phyloP scores from a whole-genome alignment of 768 basidiomycete genomes.

The Macrolepiota fuliginosa region DNA sequence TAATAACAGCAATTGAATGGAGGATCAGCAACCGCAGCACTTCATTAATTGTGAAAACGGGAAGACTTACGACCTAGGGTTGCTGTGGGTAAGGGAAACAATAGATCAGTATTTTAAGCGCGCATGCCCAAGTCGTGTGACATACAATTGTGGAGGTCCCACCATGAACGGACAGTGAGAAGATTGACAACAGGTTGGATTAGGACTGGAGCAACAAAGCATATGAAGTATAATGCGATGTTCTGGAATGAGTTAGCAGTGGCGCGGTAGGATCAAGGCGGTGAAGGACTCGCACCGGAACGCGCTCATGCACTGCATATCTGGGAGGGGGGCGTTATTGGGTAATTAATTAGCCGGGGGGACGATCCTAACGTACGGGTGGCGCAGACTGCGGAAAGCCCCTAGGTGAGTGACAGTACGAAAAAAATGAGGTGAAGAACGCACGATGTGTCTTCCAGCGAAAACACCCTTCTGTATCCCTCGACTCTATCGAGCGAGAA shows the following conservation, averaged over 20 bases:
- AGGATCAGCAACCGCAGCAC: conserved; percentile 9
- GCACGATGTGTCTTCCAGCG: conserved; percentile 72
- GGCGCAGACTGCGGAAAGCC: conserved; percentile 29
- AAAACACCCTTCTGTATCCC: conserved; percentile 78
- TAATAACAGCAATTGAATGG: conserved; percentile 21
- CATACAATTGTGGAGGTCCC: conserved; percentile 80
- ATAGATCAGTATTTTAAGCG: not conserved
- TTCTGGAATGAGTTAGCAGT: conserved; percentile 28
- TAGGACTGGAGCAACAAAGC: conserved; percentile 62
- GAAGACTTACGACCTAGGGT: conserved; percentile 38
- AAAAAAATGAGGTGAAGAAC: conserved; percentile 22
- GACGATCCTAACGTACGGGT: conserved; percentile 32
- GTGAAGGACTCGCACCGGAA: conserved; percentile 51
- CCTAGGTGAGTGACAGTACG: conserved; percentile 17
- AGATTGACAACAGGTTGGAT: conserved; percentile 70
- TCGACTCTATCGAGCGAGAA: conserved; percentile 61
- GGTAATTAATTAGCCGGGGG: not conserved
- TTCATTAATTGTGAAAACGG: not conserved
- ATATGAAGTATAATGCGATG: conserved; percentile 48
- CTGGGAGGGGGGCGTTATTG: conserved; percentile 29
- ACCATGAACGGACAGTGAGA: conserved; percentile 75
- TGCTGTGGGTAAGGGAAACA: conserved; percentile 23
- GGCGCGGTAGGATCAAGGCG: conserved; percentile 9
- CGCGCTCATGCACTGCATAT: conserved; percentile 71
- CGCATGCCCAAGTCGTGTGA: not conserved